Conservation (phyloP, 805 yeast genomes). For the Starmera quercuum region DNA sequence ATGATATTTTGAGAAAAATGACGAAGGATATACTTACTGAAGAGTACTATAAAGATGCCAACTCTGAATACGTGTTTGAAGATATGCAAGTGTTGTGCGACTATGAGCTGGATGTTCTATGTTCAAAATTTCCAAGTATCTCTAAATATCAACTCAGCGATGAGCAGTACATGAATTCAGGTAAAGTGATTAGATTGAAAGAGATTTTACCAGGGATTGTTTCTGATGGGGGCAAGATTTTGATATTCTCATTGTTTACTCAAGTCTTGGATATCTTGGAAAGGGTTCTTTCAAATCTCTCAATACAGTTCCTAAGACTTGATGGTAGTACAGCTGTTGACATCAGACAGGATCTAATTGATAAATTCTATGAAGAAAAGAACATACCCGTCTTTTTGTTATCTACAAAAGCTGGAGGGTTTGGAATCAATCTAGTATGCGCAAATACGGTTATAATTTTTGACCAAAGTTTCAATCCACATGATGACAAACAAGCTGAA, state of each 20-base stretch:
- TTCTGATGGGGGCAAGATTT: constrained; percentile 51
- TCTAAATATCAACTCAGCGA: constrained; percentile 47
- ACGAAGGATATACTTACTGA: constrained; percentile 73
- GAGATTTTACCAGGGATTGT: constrained; percentile 53
- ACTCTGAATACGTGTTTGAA: constrained; percentile 68
- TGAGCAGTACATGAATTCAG: constrained; percentile 58
- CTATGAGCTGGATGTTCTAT: constrained; percentile 72
- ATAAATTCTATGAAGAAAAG: constrained; percentile 75
- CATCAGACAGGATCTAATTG: constrained; percentile 85
- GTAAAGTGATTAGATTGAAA: constrained; percentile 58
- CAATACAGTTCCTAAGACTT: constrained; percentile 68
- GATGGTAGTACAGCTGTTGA: constrained; percentile 96
- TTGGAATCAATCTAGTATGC: constrained; percentile 93
- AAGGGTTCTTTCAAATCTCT: constrained; percentile 52
- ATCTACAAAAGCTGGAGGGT: constrained; percentile 97
- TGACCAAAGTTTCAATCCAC: constrained; percentile 95
- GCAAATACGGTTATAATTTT: constrained; percentile 88
- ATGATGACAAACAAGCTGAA: constrained; percentile 97
- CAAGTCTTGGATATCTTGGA: constrained; percentile 88
- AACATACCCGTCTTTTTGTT: constrained; percentile 79
- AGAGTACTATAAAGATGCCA: constrained; percentile 69
- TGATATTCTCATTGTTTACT: constrained; percentile 88
- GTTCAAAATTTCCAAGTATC: constrained; percentile 65
- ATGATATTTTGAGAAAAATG: constrained; percentile 55
- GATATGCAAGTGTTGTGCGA: constrained; percentile 96